A percentile compares a stretch with the other conserved stretches of the same genome.
phyloP scores from a whole-genome alignment of 331 rosid genomes.

The Cydonia oblonga region DNA sequence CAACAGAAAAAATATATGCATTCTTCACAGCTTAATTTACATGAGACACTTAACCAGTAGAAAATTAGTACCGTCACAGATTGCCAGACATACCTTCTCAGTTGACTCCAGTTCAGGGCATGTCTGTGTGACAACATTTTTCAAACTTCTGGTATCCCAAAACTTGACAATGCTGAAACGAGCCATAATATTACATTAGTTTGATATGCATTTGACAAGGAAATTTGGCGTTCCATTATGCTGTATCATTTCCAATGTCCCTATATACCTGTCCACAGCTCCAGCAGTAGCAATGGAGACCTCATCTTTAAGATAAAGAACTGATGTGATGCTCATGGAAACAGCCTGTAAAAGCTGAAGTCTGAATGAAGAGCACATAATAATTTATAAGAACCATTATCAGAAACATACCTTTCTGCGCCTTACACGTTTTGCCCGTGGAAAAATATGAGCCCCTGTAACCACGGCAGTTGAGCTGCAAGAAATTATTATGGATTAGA shows the following conservation, averaged over 20 bases:
- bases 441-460: constrained; percentile 60
- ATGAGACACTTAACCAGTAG: no score
- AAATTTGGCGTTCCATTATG: neutral
- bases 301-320: constrained; percentile 75
- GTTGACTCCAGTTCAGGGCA: constrained; percentile 40
- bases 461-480: constrained; percentile 56
- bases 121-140: constrained; percentile 41
- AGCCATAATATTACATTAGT: constrained; percentile 2
- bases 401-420: constrained; percentile 55
- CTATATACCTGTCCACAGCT: constrained; percentile 71
- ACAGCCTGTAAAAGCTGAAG: constrained; percentile 43
- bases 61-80: neutral
- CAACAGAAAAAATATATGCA: no score
- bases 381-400: neutral
- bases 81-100: constrained; percentile 49
- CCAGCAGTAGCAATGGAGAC: constrained; percentile 85
- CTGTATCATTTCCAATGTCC: neutral
- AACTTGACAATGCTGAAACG: constrained; percentile 68
- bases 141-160: constrained; percentile 89
- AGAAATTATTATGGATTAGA: constrained; percentile 6
- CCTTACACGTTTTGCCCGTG: constrained; percentile 43
- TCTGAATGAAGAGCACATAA: constrained; percentile 13
- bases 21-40: no score
- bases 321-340: constrained; percentile 88
- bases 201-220: neutral